Base-by-base conservation (phyloP, 1,284 basidiomycete species). In the Wallemia ichthyophaga region DNA sequence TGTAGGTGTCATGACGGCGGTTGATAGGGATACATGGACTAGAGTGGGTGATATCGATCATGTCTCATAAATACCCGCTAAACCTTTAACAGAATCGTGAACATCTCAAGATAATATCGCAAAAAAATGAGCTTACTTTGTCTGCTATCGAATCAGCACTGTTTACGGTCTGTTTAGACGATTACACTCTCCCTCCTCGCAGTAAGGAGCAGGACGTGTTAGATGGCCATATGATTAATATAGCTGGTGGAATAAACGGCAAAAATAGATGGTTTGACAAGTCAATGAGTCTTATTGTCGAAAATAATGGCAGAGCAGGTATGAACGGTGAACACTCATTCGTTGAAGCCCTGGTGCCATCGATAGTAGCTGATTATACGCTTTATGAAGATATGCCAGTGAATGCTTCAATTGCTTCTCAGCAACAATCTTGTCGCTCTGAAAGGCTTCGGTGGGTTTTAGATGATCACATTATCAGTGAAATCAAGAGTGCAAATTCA, bases 261-360 rank as follows among this genome's bases (percentile, higher is more conserved):
- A 75, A 77, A 59, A 95, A 96, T 67, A 76, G 92, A 56, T 95
- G 88, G 79, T 87, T 83, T 69, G 92, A 98, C 73, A 96, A 96
- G 72, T 77, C 83, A 1, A 77, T 85, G 54, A 80, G 80, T 3
- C 71, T 95, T 60, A 76, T 85, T 57, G 80, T 96, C 48, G 89
- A 95, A 70, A 80, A 81, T 15, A 85, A 82, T 62, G 81, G 83
- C 1, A 79, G 86, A 53, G 84, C 85, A 1, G 85, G 86, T 33
- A 82, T 85, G 59, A 80, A 81, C 66, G 92, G 92, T 26, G 92
- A 96, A 71, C 91, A 95, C 70, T 85, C 86, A 1, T 83, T 86
- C 0, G 82, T 83, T 60, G 92, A 96, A 64, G 91, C 91, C 0
- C 73, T 96, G 11, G 81, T 94, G 57, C 89, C 91, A 0, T 86